phyloP scores from a whole-genome alignment of 768 basidiomycete genomes.

The Daedalea quercina region DNA sequence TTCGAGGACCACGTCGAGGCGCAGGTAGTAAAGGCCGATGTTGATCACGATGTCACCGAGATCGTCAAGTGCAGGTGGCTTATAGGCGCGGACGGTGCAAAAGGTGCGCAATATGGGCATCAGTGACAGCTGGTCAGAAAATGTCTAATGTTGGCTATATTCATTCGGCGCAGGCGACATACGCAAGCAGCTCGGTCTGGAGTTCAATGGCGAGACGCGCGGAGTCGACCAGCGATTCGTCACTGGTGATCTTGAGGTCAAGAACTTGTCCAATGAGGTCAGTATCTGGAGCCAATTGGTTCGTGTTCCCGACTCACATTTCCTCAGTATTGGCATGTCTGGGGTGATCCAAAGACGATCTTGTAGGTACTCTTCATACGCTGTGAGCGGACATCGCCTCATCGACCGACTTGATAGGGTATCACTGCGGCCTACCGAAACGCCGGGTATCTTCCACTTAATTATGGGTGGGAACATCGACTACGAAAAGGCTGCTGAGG shows the following conservation, averaged over 20 bases:
- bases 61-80: constrained; percentile 25
- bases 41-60: constrained; percentile 22
- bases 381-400: not conserved
- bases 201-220: constrained; percentile 35
- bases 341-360: not conserved
- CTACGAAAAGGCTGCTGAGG: not conserved
- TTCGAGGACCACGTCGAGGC: constrained; percentile 24
- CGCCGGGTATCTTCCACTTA: not conserved
- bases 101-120: too few species aligned
- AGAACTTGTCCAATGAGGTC: constrained; percentile 26
- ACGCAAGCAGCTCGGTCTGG: constrained; percentile 34
- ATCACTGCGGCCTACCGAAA: not conserved
- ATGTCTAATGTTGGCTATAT: not conserved
- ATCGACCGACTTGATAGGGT: not conserved
- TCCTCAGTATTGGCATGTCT: not conserved
- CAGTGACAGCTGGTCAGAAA: too few species aligned
- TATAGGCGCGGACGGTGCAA: constrained; percentile 37
- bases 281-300: constrained; percentile 10
- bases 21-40: constrained; percentile 11
- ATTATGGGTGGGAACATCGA: not conserved
- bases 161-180: constrained; percentile 22
- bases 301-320: not conserved
- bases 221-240: constrained; percentile 19
- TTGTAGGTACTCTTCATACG: not conserved
- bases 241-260: constrained; percentile 32